Percentiles rank a stretch among this genome's conserved stretches.
Evolutionary conservation across 768 basidiomycete genomes (phyloP).

Genomic region (Suillus tomentosus): DNA sequence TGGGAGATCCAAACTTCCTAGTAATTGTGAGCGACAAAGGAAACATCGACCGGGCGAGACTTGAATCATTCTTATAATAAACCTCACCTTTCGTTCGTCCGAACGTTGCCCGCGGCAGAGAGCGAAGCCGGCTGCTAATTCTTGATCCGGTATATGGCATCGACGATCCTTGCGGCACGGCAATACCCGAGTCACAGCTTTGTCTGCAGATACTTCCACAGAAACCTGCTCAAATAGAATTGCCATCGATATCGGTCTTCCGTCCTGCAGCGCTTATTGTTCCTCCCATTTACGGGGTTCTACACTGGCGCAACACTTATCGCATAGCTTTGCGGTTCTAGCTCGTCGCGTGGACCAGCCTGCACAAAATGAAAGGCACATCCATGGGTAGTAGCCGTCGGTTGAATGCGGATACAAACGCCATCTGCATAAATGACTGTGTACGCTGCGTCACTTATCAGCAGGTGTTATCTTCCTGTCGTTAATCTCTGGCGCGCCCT

Average conservation of each 20-base stretch:
- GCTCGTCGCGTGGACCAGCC: not conserved
- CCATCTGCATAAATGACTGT: not conserved
- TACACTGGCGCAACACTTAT: not conserved
- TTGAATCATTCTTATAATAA: slow-evolving; percentile 4
- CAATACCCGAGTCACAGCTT: not conserved
- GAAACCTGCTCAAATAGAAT: not conserved
- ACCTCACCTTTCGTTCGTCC: not conserved
- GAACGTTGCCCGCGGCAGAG: not conserved
- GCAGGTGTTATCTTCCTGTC: not conserved
- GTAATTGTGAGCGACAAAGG: not conserved
- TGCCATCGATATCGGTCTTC: not conserved
- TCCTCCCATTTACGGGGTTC: not conserved
- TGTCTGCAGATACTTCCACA: no score
- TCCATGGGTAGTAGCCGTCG: not conserved
- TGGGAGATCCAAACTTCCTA: not conserved
- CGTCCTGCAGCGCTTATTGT: not conserved
- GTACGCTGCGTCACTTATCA: not conserved
- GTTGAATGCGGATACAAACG: not conserved
- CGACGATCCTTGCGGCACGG: not conserved
- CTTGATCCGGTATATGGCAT: not conserved
- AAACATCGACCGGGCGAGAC: not conserved
- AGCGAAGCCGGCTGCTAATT: not conserved
- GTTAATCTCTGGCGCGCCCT: not conserved
- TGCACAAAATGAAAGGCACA: slow-evolving; percentile 1
- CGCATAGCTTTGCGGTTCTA: not conserved